Percentiles rank a stretch among this genome's conserved stretches.
These are phyloP conservation scores for Cicer yamashitae DNA, from an alignment of 306 rosid species.

Conservation along the genomic window DNA sequence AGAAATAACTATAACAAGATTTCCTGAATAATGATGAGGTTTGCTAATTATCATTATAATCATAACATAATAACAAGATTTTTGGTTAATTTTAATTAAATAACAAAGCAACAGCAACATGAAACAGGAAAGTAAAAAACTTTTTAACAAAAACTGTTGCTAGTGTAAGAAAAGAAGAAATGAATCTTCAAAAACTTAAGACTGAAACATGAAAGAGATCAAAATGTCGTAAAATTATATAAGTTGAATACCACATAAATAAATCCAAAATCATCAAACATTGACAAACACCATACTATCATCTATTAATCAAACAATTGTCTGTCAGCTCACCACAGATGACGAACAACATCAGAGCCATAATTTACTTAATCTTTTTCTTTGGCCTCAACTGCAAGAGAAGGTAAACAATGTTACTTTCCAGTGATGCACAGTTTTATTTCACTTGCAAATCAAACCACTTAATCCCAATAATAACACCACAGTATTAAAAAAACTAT, in stretches of 20 bases:
- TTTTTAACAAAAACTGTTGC: not conserved
- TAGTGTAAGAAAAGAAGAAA: not conserved
- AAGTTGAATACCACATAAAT: slow-evolving; percentile 28
- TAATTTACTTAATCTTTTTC: slow-evolving; percentile 79
- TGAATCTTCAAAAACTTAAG: not conserved
- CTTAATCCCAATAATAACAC: not conserved
- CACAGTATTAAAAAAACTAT: not conserved
- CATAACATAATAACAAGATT: not conserved
- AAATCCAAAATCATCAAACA: slow-evolving; percentile 13
- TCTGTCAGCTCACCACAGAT: not conserved
- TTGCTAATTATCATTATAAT: too few species aligned
- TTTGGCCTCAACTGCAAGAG: slow-evolving; percentile 80
- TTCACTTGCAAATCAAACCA: not conserved
- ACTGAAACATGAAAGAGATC: not conserved
- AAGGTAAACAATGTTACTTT: not conserved
- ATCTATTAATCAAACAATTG: slow-evolving; percentile 8
- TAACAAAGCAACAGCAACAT: not conserved
- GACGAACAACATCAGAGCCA: not conserved
- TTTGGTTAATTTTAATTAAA: not conserved
- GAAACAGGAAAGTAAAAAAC: not conserved
- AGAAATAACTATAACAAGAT: too few species aligned
- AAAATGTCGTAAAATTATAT: not conserved
- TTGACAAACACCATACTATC: not conserved
- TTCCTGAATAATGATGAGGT: too few species aligned
- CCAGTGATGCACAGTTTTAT: not conserved